Evolutionary conservation across 2,329 filamentous ascomycete genomes (phyloP), one percentile per base, ranked within the genome.

Genomic region (Cladobotryum protrusum): DNA sequence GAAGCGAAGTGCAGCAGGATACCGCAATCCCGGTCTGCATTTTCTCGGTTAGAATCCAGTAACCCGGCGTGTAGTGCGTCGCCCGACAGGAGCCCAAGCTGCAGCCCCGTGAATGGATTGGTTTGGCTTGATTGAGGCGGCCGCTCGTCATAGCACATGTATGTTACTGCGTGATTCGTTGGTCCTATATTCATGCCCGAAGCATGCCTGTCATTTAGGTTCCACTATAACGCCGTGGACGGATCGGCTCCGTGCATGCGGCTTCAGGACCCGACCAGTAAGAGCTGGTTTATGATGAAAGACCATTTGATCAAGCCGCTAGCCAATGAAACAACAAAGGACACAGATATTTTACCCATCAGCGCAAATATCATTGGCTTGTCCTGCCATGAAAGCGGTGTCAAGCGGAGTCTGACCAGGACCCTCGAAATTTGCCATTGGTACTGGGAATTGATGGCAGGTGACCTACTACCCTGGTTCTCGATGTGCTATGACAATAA

Each of bases 61-160:
- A 29, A 29, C 24, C 24, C 4, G 24, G 24, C 7, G 11, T 29
- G 24, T 29, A 45, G 43, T 41, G 48, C 43, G 39, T 54, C 50
- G 54, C 50, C 50, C 52, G 54, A 56, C 46, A 54, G 50, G 55
- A 53, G 44, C 52, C 54, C 50, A 50, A 56, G 45, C 39, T 34
- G 43, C 49, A 61, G 60, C 57, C 60, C 54, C 57, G 55, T 49
- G 29, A 44, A 52, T 40, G 47, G 60, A 60, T 60, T 54, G 56
- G 55, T 41, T 39, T 32, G n/a, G 15, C 15, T 19, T 45, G 35
- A 29, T 29, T 29, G 24, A 29, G 11, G 24, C 6, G 24, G 6
- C 24, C 24, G 24, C 24, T 2, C 24, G 24, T 29, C 24, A 29
- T 29, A 9, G 24, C 24, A 29, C 24, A 29, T 29, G 24, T 29